These are phyloP conservation scores for Fusarium nygamai DNA, from an alignment of 2,329 filamentous ascomycete species.

Conservation along the genomic window DNA sequence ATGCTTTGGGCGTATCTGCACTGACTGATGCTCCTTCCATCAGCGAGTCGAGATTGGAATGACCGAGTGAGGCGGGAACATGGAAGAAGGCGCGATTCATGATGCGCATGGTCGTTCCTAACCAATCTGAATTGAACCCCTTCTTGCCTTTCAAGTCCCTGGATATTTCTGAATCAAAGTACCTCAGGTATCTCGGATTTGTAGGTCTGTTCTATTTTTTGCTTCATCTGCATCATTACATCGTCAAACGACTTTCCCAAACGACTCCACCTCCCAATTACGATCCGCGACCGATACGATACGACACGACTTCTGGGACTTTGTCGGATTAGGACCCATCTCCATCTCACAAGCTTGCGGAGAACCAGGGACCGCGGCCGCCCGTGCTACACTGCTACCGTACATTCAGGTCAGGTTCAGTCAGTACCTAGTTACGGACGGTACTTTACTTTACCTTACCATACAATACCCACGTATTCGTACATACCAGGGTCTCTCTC, in stretches of 20 bases:
- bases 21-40: constrained; percentile 11
- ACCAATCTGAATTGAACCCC: not conserved
- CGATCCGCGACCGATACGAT: constrained; percentile 39
- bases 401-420: constrained; percentile 13
- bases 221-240: constrained; percentile 28
- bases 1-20: constrained; percentile 16
- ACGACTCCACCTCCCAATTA: constrained; percentile 36
- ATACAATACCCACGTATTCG: constrained; percentile 34
- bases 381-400: constrained; percentile 18
- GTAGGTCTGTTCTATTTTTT: not conserved
- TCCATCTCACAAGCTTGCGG: constrained; percentile 37
- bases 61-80: constrained; percentile 19
- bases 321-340: constrained; percentile 19
- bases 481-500: constrained; percentile 8
- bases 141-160: not conserved
- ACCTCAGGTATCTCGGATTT: not conserved
- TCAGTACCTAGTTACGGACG: not conserved
- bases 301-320: constrained; percentile 29
- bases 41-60: constrained; percentile 18
- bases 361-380: constrained; percentile 31
- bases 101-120: not conserved
- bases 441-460: not conserved
- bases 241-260: constrained; percentile 15
- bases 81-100: constrained; percentile 16
- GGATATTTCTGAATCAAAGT: not conserved